Percentiles rank a stretch among this genome's conserved stretches.
Evolutionary conservation across 2,329 filamentous ascomycete genomes (phyloP).

Genomic region (Nannizziopsis arthrosporioides): DNA sequence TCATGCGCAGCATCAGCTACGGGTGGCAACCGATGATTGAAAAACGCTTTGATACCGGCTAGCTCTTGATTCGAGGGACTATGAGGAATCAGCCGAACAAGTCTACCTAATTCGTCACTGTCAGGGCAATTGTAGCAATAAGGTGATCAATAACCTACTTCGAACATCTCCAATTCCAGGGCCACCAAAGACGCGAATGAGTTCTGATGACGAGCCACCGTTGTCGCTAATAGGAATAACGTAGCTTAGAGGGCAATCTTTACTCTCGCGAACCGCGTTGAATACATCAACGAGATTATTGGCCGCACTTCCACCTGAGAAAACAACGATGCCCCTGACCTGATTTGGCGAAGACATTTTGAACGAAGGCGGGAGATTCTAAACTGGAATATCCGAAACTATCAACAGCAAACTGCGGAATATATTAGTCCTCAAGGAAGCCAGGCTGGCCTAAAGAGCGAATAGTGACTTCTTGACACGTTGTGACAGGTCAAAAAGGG

Average conservation of each 20-base stretch:
- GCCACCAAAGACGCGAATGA: slow-evolving; percentile 88
- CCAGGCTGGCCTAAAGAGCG: no score
- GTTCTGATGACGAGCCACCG: slow-evolving; percentile 82
- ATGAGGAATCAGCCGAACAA: slow-evolving; percentile 80
- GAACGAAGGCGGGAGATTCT: no score
- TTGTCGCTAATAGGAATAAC: slow-evolving; percentile 95
- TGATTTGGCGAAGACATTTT: slow-evolving; percentile 9
- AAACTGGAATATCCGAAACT: no score
- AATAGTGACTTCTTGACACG: no score
- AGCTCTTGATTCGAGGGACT: slow-evolving; percentile 49
- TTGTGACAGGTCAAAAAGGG: no score
- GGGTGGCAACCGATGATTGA: slow-evolving; percentile 71
- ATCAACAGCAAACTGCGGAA: no score
- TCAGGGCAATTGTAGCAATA: background rate
- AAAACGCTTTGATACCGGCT: slow-evolving; percentile 64
- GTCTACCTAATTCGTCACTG: slow-evolving; percentile 50
- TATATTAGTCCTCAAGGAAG: no score
- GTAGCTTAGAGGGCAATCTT: slow-evolving; percentile 60
- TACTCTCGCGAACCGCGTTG: slow-evolving; percentile 51
- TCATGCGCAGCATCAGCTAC: slow-evolving; percentile 49
- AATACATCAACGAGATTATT: slow-evolving; percentile 92
- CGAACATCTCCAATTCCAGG: slow-evolving; percentile 72
- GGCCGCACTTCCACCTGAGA: slow-evolving; percentile 87
- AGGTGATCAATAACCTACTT: slow-evolving; percentile 40
- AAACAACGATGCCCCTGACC: slow-evolving; percentile 58